Conservation (phyloP, 2,329 filamentous ascomycete genomes). For the Microsporum ferrugineum region DNA sequence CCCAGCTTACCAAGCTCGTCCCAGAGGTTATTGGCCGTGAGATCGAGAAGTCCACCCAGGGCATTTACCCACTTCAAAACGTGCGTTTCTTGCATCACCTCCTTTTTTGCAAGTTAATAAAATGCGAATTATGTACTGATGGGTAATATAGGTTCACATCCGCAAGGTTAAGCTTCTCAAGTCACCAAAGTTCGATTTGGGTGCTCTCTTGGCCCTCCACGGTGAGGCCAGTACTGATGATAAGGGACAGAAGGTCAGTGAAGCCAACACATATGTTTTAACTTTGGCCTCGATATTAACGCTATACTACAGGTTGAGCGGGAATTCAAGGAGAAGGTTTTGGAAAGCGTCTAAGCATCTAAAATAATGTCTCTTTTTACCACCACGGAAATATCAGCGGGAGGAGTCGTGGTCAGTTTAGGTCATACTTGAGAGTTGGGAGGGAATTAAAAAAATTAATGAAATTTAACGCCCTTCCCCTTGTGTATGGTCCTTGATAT, state of each 20-base stretch:
- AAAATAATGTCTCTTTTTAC: constrained; percentile 11
- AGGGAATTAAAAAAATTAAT: constrained; percentile 3
- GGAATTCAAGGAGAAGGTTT: constrained; percentile 97
- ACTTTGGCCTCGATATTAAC: not conserved
- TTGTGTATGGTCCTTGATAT: constrained; percentile 5
- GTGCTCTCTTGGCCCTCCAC: constrained; percentile 89
- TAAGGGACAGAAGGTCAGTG: constrained; percentile 78
- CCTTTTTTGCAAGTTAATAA: not conserved
- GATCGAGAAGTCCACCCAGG: constrained; percentile 98
- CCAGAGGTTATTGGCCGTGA: constrained; percentile 98
- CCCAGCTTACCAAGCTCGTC: constrained; percentile 96
- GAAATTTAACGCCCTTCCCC: constrained; percentile 1
- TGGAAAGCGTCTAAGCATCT: constrained; percentile 68
- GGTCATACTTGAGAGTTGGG: constrained; percentile 3
- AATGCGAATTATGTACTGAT: not conserved
- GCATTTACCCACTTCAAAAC: constrained; percentile 99
- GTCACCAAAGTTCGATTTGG: constrained; percentile 97
- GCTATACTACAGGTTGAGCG: constrained; percentile 46
- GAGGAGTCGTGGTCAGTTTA: constrained; percentile 2
- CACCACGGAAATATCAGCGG: not conserved
- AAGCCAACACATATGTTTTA: constrained; percentile 7
- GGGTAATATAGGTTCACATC: constrained; percentile 70
- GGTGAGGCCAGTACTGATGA: constrained; percentile 95
- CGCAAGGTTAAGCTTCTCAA: constrained; percentile 99
- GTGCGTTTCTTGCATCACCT: constrained; percentile 43